phyloP scores from a whole-genome alignment of 2,329 filamentous ascomycete species.

The Furcasterigmium sp. region DNA sequence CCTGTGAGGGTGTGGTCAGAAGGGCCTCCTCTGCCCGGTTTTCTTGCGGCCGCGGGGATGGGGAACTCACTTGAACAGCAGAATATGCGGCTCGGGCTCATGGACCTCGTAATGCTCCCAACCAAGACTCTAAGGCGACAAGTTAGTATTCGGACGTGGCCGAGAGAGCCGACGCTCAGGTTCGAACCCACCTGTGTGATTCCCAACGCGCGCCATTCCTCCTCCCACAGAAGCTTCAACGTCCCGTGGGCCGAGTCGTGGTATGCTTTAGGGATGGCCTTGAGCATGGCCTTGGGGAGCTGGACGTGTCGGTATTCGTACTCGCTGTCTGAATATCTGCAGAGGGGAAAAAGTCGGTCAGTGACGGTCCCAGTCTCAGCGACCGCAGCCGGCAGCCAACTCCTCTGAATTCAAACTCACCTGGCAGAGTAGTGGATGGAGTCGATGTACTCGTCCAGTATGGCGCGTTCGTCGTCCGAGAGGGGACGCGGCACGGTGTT shows the following conservation, averaged over 20 bases:
- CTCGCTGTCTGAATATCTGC: slow-evolving; percentile 85
- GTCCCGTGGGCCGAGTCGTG: slow-evolving; percentile 87
- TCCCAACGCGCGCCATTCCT: slow-evolving; percentile 94
- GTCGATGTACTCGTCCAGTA: slow-evolving; percentile 87
- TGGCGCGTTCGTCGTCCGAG: slow-evolving; percentile 73
- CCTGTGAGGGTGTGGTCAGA: slow-evolving; percentile 36
- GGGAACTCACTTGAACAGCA: slow-evolving; percentile 89
- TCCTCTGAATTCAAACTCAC: too few relatives aligned
- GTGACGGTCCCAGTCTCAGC: not conserved
- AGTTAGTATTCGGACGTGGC: slow-evolving; percentile 2
- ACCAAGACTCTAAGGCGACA: slow-evolving; percentile 69
- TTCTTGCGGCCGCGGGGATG: not conserved
- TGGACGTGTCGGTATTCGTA: slow-evolving; percentile 98
- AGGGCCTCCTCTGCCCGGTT: not conserved
- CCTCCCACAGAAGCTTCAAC: slow-evolving; percentile 94
- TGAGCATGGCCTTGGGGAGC: slow-evolving; percentile 96
- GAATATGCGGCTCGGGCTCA: slow-evolving; percentile 95
- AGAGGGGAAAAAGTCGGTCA: slow-evolving; percentile 7
- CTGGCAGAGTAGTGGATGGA: slow-evolving; percentile 92
- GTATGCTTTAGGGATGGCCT: slow-evolving; percentile 91
- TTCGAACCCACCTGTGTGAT: slow-evolving; percentile 82
- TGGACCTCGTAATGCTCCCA: slow-evolving; percentile 99
- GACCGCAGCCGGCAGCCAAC: too few relatives aligned
- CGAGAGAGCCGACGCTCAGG: not conserved
- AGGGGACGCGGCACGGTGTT: slow-evolving; percentile 82